Percentiles rank a stretch among this genome's conserved stretches.
Conservation (phyloP, 371 early-diverging fungal genomes). For the Apophysomyces trapeziformis region DNA sequence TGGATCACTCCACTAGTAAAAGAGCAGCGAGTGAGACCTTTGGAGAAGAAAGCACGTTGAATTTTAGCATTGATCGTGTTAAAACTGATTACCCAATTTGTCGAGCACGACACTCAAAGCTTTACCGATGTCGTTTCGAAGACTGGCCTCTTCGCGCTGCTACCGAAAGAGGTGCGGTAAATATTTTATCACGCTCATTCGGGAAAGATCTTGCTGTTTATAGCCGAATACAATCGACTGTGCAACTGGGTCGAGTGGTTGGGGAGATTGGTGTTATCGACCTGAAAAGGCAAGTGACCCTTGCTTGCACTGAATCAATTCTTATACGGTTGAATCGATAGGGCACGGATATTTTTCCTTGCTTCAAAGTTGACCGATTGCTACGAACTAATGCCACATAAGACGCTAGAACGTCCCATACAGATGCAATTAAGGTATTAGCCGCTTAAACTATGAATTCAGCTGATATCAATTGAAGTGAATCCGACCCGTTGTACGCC, state of each 20-base stretch:
- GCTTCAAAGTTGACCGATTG: constrained; percentile 14
- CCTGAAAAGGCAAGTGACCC: constrained; percentile 2
- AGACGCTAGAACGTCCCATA: constrained; percentile 14
- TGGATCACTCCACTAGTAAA: background rate
- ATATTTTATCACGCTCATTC: background rate
- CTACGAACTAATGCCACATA: constrained; percentile 12
- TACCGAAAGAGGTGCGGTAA: background rate
- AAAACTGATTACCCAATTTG: background rate
- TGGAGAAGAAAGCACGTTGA: constrained; percentile 2
- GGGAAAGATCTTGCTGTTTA: constrained; percentile 16
- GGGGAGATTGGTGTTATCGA: constrained; percentile 5
- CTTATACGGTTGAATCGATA: background rate
- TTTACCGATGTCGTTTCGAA: constrained; percentile 3
- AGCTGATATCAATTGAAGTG: constrained; percentile 4
- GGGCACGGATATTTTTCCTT: background rate
- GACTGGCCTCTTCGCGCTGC: constrained; percentile 1
- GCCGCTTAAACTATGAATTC: background rate
- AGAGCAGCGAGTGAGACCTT: background rate
- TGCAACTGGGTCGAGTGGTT: background rate
- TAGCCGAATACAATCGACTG: constrained; percentile 4
- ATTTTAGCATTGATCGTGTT: background rate
- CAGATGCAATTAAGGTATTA: constrained; percentile 18
- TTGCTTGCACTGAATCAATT: background rate
- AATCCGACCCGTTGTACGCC: constrained; percentile 23
- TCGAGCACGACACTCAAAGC: background rate